Evolutionary conservation across 768 basidiomycete species (phyloP), one percentile per base, ranked within the genome.

Genomic region (Gymnopilus dilepis): DNA sequence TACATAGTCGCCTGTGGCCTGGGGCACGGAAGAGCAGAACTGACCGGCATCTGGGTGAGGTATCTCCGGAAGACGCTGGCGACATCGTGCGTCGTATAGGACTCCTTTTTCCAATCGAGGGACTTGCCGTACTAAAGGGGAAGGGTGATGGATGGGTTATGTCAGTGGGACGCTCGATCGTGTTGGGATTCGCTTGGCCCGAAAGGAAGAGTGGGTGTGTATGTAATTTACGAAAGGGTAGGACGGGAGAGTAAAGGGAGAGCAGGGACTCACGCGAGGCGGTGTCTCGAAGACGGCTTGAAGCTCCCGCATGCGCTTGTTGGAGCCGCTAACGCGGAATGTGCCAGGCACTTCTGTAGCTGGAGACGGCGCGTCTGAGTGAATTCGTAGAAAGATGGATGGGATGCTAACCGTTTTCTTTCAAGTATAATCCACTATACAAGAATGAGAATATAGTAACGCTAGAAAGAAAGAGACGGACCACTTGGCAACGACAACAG

Each of bases 401-500:
- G 19, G 52, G 28, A 37, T 26, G 69, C 78, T 59, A 60, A 94
- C 94, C 94, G 66, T 92, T 91, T 77, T 97, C 94, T 73, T 99
- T 99, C 60, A 99, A 86, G 79, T 95, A 91, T 45, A 97, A 77
- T 4, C 97, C 97, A 70, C 95, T 96, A 8, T 58, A 58, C 52
- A 47, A 48, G 47, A 59, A 22, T 33, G 54, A 60, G 30, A 61
- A 56, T 13, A 28, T 42, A 41, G 28, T 22, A 48, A 31, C 54
- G 21, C 13, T 60, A 55, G 45, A 37, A 59, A 62, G 48, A 65
- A 48, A 47, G 6, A 63, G 48, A 56, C 77, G 80, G 34, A 94
- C 94, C 95, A 98, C 77, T 97, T 98, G 47, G 97, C 97, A 41
- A 99, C 97, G 55, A 98, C 95, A 41, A 98, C 94, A 8, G 97